Conservation (phyloP, 306 rosid species). For the Begonia loranthoides region DNA sequence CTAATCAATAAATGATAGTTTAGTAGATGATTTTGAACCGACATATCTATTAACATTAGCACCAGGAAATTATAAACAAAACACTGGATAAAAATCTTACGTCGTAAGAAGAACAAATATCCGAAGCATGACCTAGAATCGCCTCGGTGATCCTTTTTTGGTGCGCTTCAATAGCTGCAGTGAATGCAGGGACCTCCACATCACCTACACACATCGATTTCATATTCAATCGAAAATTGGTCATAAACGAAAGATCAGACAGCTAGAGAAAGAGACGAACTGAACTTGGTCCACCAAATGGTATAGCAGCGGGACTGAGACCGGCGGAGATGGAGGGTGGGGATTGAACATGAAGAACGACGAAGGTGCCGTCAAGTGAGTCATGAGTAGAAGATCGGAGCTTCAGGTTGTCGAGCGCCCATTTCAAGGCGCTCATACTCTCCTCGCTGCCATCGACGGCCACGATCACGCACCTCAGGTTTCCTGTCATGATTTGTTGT, state of each 20-base stretch:
- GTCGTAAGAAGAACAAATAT: conserved; percentile 42
- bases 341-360: conserved; percentile 64
- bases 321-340: conserved; percentile 72
- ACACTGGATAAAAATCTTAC: conserved; percentile 14
- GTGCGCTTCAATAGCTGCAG: conserved; percentile 85
- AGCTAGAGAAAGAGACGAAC: not conserved
- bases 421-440: conserved; percentile 68
- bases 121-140: conserved; percentile 45
- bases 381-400: conserved; percentile 42
- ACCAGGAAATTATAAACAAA: too few relatives aligned
- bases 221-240: not conserved
- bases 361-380: conserved; percentile 22
- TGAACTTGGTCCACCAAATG: conserved; percentile 85
- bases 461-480: conserved; percentile 42
- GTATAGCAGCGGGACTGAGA: conserved; percentile 58
- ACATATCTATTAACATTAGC: too few relatives aligned
- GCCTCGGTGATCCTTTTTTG: conserved; percentile 72
- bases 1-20: too few relatives aligned
- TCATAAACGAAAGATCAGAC: not conserved
- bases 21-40: too few relatives aligned
- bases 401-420: conserved; percentile 76
- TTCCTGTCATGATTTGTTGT: conserved; percentile 38
- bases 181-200: conserved; percentile 81
- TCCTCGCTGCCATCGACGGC: conserved; percentile 81
- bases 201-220: conserved; percentile 19